These are phyloP conservation scores for Thermomucor indicae-seudaticae DNA, from an alignment of 371 early-diverging fungal genomes.

Conservation along the genomic window DNA sequence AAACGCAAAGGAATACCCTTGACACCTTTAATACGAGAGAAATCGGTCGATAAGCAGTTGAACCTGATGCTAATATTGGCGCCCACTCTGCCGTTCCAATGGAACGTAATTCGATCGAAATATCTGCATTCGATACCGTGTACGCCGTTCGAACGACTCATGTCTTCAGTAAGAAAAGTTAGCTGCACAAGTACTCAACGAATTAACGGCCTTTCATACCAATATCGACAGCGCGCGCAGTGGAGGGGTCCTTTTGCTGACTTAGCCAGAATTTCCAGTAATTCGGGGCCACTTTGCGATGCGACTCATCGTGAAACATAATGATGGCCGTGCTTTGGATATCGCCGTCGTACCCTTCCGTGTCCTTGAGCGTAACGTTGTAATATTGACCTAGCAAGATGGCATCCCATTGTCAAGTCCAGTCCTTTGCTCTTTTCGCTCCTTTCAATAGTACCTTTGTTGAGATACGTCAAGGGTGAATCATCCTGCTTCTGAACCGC, in stretches of 20 bases:
- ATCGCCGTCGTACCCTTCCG: slow-evolving; percentile 33
- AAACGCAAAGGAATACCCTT: slow-evolving; percentile 71
- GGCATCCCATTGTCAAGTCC: neutral
- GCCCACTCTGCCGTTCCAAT: slow-evolving; percentile 62
- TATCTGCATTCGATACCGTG: slow-evolving; percentile 43
- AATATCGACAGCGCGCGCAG: slow-evolving; percentile 58
- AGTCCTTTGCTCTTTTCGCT: too few relatives aligned
- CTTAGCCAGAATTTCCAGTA: slow-evolving; percentile 78
- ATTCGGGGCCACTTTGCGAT: slow-evolving; percentile 62
- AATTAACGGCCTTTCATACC: slow-evolving; percentile 27
- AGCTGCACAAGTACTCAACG: neutral
- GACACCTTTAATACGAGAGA: slow-evolving; percentile 73
- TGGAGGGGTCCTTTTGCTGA: slow-evolving; percentile 61
- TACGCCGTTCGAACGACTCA: slow-evolving; percentile 29
- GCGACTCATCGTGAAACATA: slow-evolving; percentile 73
- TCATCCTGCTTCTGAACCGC: slow-evolving; percentile 54
- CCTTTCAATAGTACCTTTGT: slow-evolving; percentile 44
- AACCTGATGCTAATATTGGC: slow-evolving; percentile 62
- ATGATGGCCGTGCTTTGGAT: slow-evolving; percentile 61
- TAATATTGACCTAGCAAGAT: slow-evolving; percentile 51
- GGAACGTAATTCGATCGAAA: slow-evolving; percentile 64
- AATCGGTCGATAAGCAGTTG: slow-evolving; percentile 74
- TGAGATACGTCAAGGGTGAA: slow-evolving; percentile 53
- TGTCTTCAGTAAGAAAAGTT: slow-evolving; percentile 1
- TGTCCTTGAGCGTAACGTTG: slow-evolving; percentile 46